Evolutionary conservation across 2,329 filamentous ascomycete species (phyloP), one percentile per base, ranked within the genome.

Genomic region (Colletotrichum siamense): DNA sequence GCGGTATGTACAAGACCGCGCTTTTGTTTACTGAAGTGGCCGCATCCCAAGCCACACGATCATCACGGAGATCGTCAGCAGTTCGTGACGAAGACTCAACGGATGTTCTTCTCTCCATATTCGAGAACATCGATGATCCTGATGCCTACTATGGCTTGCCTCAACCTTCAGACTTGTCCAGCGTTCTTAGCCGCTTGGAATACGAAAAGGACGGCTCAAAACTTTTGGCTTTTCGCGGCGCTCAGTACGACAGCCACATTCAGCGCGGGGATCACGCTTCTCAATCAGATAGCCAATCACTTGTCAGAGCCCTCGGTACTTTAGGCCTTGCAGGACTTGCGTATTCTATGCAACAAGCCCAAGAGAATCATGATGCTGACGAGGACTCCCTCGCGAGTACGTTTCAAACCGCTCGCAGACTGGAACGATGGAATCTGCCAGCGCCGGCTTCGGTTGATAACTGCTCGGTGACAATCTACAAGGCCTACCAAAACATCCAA

Each of bases 71-170:
- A 66, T 94, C 94, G 10, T 95, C 94, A 3, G 85, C 87, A 4
- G 81, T 88, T 64, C 88, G 87, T 79, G 86, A 90, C 79, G 82
- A 88, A 63, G 86, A 92, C 30, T 91, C 95, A 8, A 89, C 91
- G 5, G 92, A 95, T 34, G 88, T 98, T 2, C 87, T 99, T 15
- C 89, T 98, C 61, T 88, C 91, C 1, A 96, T 99, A 4, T 99
- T 97, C 83, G 94, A 95, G 82, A 96, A 95, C 77, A 94, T 99
- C 63, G 96, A 98, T 81, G 98, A 99, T 81, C 96, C 96, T 3
- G 97, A 99, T 83, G 94, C 96, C 1, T 99, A 98, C 83, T 99
- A 99, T 82, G 98, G 97, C 6, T 90, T 98, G 9, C 92, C 95
- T 57, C 94, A 98, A 83, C 91, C 92, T 55, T 91, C 95, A 8